Evolutionary conservation across 1,139 yeast species (phyloP).

Genomic region (Debaryomycetaceae sp.): DNA sequence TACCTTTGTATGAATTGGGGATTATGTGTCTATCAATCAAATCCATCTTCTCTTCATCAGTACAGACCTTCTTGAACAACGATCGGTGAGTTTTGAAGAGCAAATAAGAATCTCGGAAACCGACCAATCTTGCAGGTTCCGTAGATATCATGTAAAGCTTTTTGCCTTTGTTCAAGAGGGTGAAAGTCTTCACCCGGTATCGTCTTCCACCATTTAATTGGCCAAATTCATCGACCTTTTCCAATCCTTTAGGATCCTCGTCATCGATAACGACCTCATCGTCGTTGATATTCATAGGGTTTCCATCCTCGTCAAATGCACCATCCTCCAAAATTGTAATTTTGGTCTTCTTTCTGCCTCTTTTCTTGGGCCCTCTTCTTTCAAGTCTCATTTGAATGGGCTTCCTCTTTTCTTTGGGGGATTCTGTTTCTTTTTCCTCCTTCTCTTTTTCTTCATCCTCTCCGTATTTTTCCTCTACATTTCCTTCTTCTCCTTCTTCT

Average conservation of each 20-base stretch:
- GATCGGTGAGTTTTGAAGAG: conserved; percentile 80
- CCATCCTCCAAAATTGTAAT: conserved; percentile 36
- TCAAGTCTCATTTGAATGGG: conserved; percentile 6
- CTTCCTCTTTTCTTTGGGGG: conserved; percentile 13
- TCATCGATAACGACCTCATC: conserved; percentile 78
- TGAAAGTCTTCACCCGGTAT: conserved; percentile 79
- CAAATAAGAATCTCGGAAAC: conserved; percentile 89
- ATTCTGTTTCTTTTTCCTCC: conserved; percentile 18
- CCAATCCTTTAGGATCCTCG: conserved; percentile 76
- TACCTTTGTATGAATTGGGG: conserved; percentile 87
- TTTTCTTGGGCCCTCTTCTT: conserved; percentile 30
- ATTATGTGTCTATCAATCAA: conserved; percentile 77
- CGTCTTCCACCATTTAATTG: conserved; percentile 70
- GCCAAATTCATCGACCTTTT: conserved; percentile 69
- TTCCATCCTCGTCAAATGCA: conserved; percentile 47
- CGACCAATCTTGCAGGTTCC: conserved; percentile 93
- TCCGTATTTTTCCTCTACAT: conserved; percentile 18
- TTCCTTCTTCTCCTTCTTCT: conserved; percentile 17
- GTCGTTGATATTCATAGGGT: conserved; percentile 53
- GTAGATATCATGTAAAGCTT: conserved; percentile 86
- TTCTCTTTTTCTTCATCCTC: conserved; percentile 21
- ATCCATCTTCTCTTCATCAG: conserved; percentile 78
- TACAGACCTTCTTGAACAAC: conserved; percentile 70
- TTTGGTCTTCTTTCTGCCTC: conserved; percentile 47
- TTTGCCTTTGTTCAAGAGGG: conserved; percentile 69